These are phyloP conservation scores for Fusarium abutilonis DNA, from an alignment of 2,329 filamentous ascomycete species.

Conservation along the genomic window DNA sequence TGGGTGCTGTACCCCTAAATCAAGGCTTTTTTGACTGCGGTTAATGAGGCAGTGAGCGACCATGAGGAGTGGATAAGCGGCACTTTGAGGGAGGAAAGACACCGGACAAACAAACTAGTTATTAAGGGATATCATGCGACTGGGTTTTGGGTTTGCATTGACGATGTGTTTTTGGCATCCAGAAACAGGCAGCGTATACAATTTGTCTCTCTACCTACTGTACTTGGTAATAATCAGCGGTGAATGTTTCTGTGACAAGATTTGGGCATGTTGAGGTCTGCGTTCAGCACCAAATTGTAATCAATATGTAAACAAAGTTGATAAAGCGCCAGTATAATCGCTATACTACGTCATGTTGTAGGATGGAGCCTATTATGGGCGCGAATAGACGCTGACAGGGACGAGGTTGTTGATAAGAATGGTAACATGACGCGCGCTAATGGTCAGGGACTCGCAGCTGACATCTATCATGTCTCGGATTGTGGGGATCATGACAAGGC, in stretches of 20 bases:
- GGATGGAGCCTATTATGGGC: slow-evolving; percentile 8
- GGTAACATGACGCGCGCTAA: slow-evolving; percentile 23
- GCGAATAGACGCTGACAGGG: slow-evolving; percentile 23
- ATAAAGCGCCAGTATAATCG: slow-evolving; percentile 1
- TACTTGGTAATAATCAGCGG: not conserved
- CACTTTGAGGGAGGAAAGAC: slow-evolving; percentile 45
- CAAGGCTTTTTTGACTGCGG: slow-evolving; percentile 36
- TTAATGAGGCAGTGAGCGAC: slow-evolving; percentile 42
- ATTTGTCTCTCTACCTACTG: slow-evolving; percentile 41
- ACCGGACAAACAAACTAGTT: slow-evolving; percentile 53
- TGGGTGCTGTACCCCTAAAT: slow-evolving; percentile 30
- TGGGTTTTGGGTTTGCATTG: slow-evolving; percentile 54
- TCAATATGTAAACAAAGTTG: not conserved
- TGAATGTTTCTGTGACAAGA: slow-evolving; percentile 1
- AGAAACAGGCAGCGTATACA: slow-evolving; percentile 48
- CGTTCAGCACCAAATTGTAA: not conserved
- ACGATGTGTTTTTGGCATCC: slow-evolving; percentile 48
- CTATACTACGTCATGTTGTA: slow-evolving; percentile 17
- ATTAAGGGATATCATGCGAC: slow-evolving; percentile 52
- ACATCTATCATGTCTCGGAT: slow-evolving; percentile 8
- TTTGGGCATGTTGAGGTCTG: not conserved
- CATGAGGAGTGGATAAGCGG: slow-evolving; percentile 38
- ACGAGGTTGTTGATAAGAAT: slow-evolving; percentile 11
- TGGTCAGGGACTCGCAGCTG: slow-evolving; percentile 5
- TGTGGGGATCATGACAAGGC: slow-evolving; percentile 6